phyloP scores from a whole-genome alignment of 352 stramenopile species.

The Blastocystis sp. region DNA sequence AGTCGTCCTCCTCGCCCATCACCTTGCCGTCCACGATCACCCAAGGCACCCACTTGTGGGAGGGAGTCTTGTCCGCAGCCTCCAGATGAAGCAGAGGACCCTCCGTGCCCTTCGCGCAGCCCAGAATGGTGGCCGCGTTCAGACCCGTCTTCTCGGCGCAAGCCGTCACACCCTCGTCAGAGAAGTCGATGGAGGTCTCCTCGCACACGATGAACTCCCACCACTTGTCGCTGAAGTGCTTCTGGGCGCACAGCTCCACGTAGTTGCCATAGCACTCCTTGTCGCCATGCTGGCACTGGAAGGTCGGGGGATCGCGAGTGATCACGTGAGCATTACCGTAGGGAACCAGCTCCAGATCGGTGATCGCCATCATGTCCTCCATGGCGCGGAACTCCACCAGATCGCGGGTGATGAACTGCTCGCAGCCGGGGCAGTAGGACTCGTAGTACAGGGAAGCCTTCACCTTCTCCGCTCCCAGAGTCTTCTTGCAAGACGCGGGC shows the following conservation, averaged over 20 bases:
- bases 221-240: slow-evolving; percentile 45
- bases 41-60: slow-evolving; percentile 45
- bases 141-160: slow-evolving; percentile 20
- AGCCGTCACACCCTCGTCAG: not conserved
- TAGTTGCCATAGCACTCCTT: slow-evolving; percentile 68
- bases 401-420: not conserved
- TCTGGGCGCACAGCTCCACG: slow-evolving; percentile 56
- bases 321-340: slow-evolving; percentile 67
- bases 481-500: slow-evolving; percentile 50
- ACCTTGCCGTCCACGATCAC: slow-evolving; percentile 66
- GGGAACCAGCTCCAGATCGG: slow-evolving; percentile 64
- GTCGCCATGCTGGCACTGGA: slow-evolving; percentile 67
- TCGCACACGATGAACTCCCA: slow-evolving; percentile 56
- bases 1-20: slow-evolving; percentile 40
- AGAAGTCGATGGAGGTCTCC: slow-evolving; percentile 20
- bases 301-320: slow-evolving; percentile 60
- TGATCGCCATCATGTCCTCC: slow-evolving; percentile 54
- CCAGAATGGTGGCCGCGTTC: slow-evolving; percentile 10
- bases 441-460: not conserved
- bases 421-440: slow-evolving; percentile 44
- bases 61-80: slow-evolving; percentile 61
- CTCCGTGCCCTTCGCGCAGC: slow-evolving; percentile 54
- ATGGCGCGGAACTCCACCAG: not conserved
- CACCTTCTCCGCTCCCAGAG: not conserved
- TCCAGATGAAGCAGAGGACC: slow-evolving; percentile 12